These are phyloP conservation scores for Cadophora sp. DNA, from an alignment of 2,329 filamentous ascomycete species.

Conservation along the genomic window DNA sequence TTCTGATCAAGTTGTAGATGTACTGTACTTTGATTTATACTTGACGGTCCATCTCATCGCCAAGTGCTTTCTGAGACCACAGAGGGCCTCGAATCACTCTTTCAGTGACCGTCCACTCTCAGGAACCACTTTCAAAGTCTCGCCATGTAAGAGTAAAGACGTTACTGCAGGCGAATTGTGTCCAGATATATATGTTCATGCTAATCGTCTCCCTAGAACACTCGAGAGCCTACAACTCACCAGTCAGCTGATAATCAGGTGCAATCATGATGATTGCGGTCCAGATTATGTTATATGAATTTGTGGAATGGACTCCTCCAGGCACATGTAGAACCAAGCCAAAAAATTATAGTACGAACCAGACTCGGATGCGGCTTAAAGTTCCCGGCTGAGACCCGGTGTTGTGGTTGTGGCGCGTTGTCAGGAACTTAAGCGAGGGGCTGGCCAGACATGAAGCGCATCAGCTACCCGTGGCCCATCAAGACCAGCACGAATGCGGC, in stretches of 20 bases:
- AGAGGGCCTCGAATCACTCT: not conserved
- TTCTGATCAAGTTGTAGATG: too few relatives aligned
- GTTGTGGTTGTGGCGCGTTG: slow-evolving; percentile 3
- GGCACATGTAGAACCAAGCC: not conserved
- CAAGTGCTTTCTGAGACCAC: too few relatives aligned
- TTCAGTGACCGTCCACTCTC: not conserved
- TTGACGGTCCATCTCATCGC: not conserved
- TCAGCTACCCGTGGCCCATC: not conserved
- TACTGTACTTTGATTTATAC: not conserved
- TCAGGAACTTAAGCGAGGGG: slow-evolving; percentile 4
- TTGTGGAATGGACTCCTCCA: not conserved
- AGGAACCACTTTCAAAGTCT: not conserved
- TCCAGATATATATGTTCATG: not conserved
- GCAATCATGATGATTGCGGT: not conserved
- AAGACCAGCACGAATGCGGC: too few relatives aligned
- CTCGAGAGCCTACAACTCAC: not conserved
- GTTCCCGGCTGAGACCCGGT: not conserved
- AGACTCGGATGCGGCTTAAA: not conserved
- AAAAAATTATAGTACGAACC: not conserved
- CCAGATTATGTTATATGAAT: not conserved
- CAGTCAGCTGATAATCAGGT: not conserved
- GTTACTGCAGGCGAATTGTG: not conserved
- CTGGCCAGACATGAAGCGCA: not conserved
- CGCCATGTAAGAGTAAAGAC: not conserved
- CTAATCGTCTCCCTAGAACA: not conserved